Base-by-base conservation (phyloP, 495 filamentous ascomycete genomes). In the Immersiella caudata region DNA sequence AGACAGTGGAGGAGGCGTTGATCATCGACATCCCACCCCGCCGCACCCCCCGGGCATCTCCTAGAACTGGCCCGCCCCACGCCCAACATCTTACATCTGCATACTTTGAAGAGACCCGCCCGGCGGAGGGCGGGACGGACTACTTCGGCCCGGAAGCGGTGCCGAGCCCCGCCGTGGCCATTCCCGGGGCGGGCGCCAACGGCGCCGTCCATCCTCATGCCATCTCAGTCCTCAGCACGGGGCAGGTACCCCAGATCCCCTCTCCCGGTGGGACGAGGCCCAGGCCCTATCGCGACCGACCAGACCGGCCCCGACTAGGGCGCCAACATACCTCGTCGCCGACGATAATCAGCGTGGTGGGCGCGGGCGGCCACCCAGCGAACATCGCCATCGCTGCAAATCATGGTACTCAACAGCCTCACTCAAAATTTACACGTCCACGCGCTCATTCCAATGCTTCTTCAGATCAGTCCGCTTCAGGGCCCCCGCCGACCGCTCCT, bases 141-240 rank as follows among this genome's bases (percentile, higher is more conserved):
- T 98, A 98, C 76, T 98, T 97, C 73, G 92, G 94, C 21, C 89
- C 91, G 12, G 93, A 94, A 85, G 91, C 93, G 9, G 78, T 82
- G 67, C 67, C 83, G 55, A 82, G 80, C 74, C 77, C 77, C 57
- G 79, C 78, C 62, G 70, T 74, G 40, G 75, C 68, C 54, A 65
- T 72, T n/a, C 75, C 75, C 29, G 65, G 62, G 11, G 18, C 76
- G 51, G 67, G 68, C 52, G 52, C 68, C 33, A 78, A 75, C 66
- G 77, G 65, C 74, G 78, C 77, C 66, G 67, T 74, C 12, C 71
- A 71, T 18, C 74, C 76, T 22, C 82, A 78, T 75, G 81, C 94
- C 18, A 94, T 97, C 51, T 88, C 92, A 8, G 88, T 97, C 27
- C 73, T 97, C 29, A 88, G 81, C 52, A 93, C 90, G 0, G 93